Evolutionary conservation across 257 asterid genomes (phyloP).

Genomic region (Solanum chiquidenum): DNA sequence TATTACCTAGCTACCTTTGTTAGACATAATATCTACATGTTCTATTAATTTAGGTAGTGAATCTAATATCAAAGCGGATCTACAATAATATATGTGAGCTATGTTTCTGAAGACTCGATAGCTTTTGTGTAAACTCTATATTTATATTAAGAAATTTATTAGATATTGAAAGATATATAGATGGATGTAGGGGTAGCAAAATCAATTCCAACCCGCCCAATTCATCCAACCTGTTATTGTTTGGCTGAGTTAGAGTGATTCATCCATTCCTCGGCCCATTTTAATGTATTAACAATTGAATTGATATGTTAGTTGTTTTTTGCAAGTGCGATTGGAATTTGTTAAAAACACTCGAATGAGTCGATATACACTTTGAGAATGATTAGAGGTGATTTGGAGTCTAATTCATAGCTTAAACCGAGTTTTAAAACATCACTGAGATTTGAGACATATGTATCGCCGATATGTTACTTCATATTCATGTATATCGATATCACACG

Average conservation of each 20-base stretch:
- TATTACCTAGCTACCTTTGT: not conserved
- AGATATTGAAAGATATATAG: too few species aligned
- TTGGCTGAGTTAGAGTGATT: too few species aligned
- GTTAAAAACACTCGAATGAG: not conserved
- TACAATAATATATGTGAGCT: not conserved
- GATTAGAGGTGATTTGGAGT: not conserved
- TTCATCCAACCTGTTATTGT: not conserved
- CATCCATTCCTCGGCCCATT: too few species aligned
- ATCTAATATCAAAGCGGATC: not conserved
- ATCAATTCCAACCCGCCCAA: not conserved
- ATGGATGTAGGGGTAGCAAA: not conserved
- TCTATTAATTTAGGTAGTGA: not conserved
- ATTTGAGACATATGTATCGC: not conserved
- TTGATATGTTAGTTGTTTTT: not conserved
- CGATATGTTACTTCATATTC: not conserved
- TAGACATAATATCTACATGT: not conserved
- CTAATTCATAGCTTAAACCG: not conserved
- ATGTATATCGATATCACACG: not conserved
- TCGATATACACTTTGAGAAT: not conserved
- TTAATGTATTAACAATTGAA: not conserved
- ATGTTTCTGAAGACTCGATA: not conserved
- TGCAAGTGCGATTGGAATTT: not conserved
- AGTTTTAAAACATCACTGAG: not conserved
- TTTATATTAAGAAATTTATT: not conserved
- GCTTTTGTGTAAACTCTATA: not conserved